Percentiles rank a stretch among this genome's conserved stretches.
Conservation (phyloP, 208 protist genomes). For the Naegleria gruberi region DNA sequence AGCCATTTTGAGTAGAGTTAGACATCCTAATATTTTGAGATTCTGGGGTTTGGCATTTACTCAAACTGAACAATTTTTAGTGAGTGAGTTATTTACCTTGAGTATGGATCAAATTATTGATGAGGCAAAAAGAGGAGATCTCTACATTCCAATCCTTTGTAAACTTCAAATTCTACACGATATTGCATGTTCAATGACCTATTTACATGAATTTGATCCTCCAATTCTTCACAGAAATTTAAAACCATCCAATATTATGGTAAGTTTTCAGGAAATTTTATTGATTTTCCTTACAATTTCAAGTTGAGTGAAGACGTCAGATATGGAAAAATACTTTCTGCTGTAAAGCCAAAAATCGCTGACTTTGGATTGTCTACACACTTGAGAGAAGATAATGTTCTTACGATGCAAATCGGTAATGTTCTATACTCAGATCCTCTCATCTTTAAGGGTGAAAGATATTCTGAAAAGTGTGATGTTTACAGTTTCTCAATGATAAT, state of each 20-base stretch:
- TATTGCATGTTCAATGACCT: not conserved
- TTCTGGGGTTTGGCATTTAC: not conserved
- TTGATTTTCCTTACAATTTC: not conserved
- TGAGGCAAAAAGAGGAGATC: not conserved
- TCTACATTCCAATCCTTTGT: not conserved
- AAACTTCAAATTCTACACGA: not conserved
- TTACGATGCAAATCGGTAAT: not conserved
- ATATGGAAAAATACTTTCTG: not conserved
- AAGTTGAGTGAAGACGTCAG: not conserved
- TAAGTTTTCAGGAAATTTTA: not conserved
- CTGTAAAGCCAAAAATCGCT: not conserved
- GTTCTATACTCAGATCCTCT: not conserved
- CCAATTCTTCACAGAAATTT: not conserved
- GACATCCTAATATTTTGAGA: not conserved
- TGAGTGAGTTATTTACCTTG: not conserved
- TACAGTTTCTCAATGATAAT: not conserved
- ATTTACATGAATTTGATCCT: not conserved
- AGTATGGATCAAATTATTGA: not conserved
- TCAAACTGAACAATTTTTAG: not conserved
- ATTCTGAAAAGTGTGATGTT: not conserved
- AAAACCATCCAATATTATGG: not conserved
- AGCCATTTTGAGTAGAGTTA: not conserved
- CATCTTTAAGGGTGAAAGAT: not conserved
- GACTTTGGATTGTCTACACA: conserved; percentile 2
- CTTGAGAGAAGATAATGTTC: not conserved